A percentile compares a stretch with the other conserved stretches of the same genome.
Conservation (phyloP, 345 rosid species). For the Salix exigua region DNA sequence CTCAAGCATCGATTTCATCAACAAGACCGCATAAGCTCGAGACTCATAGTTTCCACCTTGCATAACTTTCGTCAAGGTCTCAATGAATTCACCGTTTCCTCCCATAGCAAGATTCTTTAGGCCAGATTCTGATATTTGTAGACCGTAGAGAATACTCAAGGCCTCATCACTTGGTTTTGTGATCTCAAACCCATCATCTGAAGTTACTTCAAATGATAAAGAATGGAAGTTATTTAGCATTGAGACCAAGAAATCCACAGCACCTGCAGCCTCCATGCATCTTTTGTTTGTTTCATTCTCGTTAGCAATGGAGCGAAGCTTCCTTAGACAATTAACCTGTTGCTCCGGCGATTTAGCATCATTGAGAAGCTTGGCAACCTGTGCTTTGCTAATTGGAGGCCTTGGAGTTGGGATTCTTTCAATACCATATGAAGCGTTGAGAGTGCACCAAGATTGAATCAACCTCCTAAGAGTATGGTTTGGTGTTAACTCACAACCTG, state of each 20-base stretch:
- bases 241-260: constrained; percentile 55
- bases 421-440: constrained; percentile 72
- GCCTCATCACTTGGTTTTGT: constrained; percentile 49
- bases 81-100: constrained; percentile 43
- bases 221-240: constrained; percentile 19
- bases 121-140: constrained; percentile 56
- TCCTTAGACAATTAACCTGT: constrained; percentile 45
- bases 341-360: constrained; percentile 45
- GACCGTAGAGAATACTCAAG: constrained; percentile 50
- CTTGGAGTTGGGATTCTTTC: constrained; percentile 91
- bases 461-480: constrained; percentile 83
- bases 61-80: constrained; percentile 25
- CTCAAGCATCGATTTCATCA: constrained; percentile 37
- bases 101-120: constrained; percentile 49
- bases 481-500: constrained; percentile 63
- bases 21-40: constrained; percentile 35
- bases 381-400: constrained; percentile 52
- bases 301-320: constrained; percentile 47
- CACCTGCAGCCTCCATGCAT: constrained; percentile 69
- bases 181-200: constrained; percentile 20
- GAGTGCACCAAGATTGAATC: constrained; percentile 88
- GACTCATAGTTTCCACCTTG: constrained; percentile 39
- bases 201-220: background rate
- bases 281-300: constrained; percentile 58
- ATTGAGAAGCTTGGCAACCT: constrained; percentile 52